These are phyloP conservation scores for Aspergillus cavernicola DNA, from an alignment of 495 filamentous ascomycete species.

Conservation along the genomic window DNA sequence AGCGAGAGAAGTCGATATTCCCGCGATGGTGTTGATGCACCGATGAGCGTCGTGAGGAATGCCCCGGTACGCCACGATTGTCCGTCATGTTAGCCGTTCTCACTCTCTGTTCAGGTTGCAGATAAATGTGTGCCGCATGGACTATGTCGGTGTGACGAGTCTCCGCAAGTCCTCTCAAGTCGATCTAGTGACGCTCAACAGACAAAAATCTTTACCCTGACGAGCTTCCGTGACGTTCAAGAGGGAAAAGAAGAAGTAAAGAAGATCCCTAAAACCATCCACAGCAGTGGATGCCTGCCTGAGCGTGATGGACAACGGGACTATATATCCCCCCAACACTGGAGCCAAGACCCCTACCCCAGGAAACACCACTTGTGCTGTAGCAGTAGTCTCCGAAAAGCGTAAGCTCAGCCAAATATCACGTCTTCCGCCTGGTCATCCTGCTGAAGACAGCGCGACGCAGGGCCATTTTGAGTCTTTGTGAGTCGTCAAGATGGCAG, in stretches of 20 bases:
- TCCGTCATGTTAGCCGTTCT: not conserved
- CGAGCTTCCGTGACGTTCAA: too few species aligned
- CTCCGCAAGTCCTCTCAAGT: not conserved
- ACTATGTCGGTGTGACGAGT: too few species aligned
- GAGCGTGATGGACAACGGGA: too few species aligned
- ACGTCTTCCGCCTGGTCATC: not conserved
- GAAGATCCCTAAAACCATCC: too few species aligned
- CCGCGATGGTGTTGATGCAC: not conserved
- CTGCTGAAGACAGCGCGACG: too few species aligned
- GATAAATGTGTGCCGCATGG: too few species aligned
- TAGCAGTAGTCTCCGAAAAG: not conserved
- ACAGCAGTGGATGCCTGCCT: too few species aligned
- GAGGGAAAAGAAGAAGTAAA: too few species aligned
- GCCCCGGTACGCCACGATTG: not conserved
- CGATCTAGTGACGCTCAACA: too few species aligned
- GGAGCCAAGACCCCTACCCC: not conserved
- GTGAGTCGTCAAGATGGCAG: not conserved
- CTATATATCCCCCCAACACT: not conserved
- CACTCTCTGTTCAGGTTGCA: too few species aligned
- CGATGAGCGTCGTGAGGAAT: constrained; percentile 2
- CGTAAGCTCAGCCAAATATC: not conserved
- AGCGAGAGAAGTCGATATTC: constrained; percentile 23
- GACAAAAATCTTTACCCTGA: too few species aligned
- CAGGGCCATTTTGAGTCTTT: too few species aligned
- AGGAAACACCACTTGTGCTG: not conserved